Evolutionary conservation across 2,329 filamentous ascomycete genomes (phyloP), one percentile per base, ranked within the genome.

Genomic region (Hymenotorrendiella dingleyae): DNA sequence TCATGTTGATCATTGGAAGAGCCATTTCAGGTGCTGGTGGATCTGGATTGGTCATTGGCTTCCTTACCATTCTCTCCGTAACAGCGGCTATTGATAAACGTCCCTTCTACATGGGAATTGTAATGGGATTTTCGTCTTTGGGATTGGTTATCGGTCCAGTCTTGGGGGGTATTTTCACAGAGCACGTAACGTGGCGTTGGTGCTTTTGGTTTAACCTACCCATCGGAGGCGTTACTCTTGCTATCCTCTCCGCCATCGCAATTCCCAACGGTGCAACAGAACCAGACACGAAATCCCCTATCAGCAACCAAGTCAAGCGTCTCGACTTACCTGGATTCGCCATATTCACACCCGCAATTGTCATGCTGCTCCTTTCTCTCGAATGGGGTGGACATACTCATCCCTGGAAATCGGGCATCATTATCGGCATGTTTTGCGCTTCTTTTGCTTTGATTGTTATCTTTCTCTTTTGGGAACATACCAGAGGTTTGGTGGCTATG

Each of bases 321-420:
- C 49, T 64, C n/a, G 63, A 65, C 46, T 34, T 62, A 3, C n/a
- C 54, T 4, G 63, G 62, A 2, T 54, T 56, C 8, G 45, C 54
- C 12, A 47, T 64, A 29, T 53, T 66, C n/a, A 55, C 62, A 51
- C 40, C 52, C 58, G 11, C 48, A 34, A 55, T 56, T 12, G 36
- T 48, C 4, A 54, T 59, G 54, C 61, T 68, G 44, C 61, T 73
- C 37, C 59, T 73, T 2, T 69, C 68, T 20, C 57, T 73, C 1
- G 67, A 72, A 52, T 72, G 63, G 48, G 68, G 66, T 33, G 70
- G 69, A 19, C 49, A 58, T 12, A 60, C 60, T 0, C 1, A 55
- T 43, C 54, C 54, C 7, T 57, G 55, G 55, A 28, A 23, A 1
- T 46, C 38, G 26, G 47, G 50, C 2, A 53, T 52, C 17, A 54